Evolutionary conservation across 768 basidiomycete genomes (phyloP), one percentile per base, ranked within the genome.

Genomic region (Rhizopogon vinicolor): DNA sequence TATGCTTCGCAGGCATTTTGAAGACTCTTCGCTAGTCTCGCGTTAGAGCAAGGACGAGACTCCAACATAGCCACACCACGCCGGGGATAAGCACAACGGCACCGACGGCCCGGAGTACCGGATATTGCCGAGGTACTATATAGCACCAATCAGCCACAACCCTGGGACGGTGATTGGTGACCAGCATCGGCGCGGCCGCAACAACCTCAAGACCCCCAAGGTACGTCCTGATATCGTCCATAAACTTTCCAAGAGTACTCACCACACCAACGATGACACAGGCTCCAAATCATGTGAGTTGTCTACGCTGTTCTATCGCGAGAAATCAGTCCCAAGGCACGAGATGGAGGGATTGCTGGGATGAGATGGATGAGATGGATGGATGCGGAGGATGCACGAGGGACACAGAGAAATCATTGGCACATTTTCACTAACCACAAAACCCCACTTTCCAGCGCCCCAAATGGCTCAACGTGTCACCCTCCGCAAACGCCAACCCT

Each of bases 401-500:
- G 35, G 35, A 13, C 10, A 37, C 2, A 37, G 5, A 37, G 12
- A 12, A 1, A 37, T 37, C 9, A 7, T 33, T 33, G 31, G 31
- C 7, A 33, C 31, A 37, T 37, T 12, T 33, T 37, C 3, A 9
- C 35, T 37, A 13, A 37, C 35, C 10, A 37, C 3, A 37, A 33
- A 49, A 14, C 13, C 5, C 19, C 41, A 53, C 25, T 13, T 25
- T 29, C 40, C 52, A 68, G 68, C 58, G 35, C 39, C 53, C 58
- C 22, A 62, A 76, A 98, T 98, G 96, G 93, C 93, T 76, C 96
- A 98, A 86, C 93, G 97, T 72, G 95, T 99, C 68, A 97, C 94
- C 67, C 93, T 99, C 79, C 90, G 97, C 80, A 99, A 97, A 78
- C 93, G 97, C 72, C 87, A 88, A 64, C 86, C 93, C 19, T 97